Evolutionary conservation across 192 early-diverging fungal species (phyloP), one percentile per base, ranked within the genome.

Genomic region (Glomus cerebriforme): DNA sequence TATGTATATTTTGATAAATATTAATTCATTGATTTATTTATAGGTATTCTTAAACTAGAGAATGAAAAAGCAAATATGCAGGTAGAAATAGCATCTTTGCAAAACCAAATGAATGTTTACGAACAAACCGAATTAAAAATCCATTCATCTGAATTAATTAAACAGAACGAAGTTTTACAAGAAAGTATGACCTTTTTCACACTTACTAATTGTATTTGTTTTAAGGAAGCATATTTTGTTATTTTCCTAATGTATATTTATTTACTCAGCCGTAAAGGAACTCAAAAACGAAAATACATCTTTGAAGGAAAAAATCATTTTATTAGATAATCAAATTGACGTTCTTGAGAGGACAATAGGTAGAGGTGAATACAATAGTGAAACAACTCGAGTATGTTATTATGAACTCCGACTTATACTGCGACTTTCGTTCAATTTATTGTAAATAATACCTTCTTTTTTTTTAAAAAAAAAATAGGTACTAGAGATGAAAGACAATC

Each of bases 401-500:
- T 13, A 1, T 5, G 45, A 26, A 27, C 24, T 71, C 31, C 7
- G 17, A n/a, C 7, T 9, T 27, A 47, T 47, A 26, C 7, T 71
- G 17, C 24, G 10, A 27, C n/a, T n/a, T n/a, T n/a, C n/a, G 5
- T 29, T 2, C 22, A 34, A 15, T 13, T 34, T 9, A 34, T 12
- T 12, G 7, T 17, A 45, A 32, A 7, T 64, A n/a, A n/a, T n/a
- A n/a, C n/a, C n/a, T n/a, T n/a, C n/a, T n/a, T n/a, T 27, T 7
- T 39, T 0, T 39, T 24, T 62, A 31, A 24, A 22, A 34, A 77
- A n/a, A n/a, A n/a, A n/a, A n/a, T n/a, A n/a, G 76, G 63, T 96
- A 24, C 84, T 96, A 62, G 87, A 93, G 81, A 82, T 95, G n/a
- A 87, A 86, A 24, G 91, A 94, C 60, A 96, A 94, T 80, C 95